These are phyloP conservation scores for Vitellaria paradoxa DNA, from an alignment of 179 eudicot genomes.

Conservation along the genomic window DNA sequence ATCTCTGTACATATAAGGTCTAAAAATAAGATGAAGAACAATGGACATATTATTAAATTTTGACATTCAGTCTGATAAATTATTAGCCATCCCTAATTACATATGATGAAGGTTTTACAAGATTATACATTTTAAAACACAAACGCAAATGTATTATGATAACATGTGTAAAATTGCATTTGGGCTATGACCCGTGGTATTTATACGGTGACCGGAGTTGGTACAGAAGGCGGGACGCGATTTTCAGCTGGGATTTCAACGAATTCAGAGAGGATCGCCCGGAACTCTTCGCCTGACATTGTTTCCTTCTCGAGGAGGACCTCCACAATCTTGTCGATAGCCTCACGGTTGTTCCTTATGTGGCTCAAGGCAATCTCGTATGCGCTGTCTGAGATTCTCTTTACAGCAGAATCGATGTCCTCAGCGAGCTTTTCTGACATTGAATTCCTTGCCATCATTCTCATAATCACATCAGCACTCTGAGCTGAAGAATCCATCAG, in stretches of 20 bases:
- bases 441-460: constrained; percentile 99
- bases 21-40: not conserved
- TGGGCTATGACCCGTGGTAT: constrained; percentile 4
- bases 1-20: not conserved
- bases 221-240: constrained; percentile 47
- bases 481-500: constrained; percentile 92
- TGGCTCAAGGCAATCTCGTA: constrained; percentile 84
- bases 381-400: constrained; percentile 77
- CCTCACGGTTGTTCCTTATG: constrained; percentile 88
- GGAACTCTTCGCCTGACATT: constrained; percentile 89
- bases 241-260: constrained; percentile 85
- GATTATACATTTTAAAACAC: not conserved
- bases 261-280: constrained; percentile 83
- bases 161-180: constrained; percentile 3
- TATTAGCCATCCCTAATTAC: constrained; percentile 13
- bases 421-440: constrained; percentile 98
- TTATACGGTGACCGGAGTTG: constrained; percentile 69
- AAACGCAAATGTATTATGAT: not conserved
- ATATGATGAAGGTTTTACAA: constrained; percentile 5
- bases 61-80: not conserved
- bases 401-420: constrained; percentile 88
- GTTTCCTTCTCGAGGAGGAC: constrained; percentile 94
- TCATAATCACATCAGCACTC: constrained; percentile 85
- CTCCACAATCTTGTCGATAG: constrained; percentile 98
- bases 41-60: too few species aligned